Conservation (phyloP, 805 yeast species). For the Saccharomycopsis lassenensis region DNA sequence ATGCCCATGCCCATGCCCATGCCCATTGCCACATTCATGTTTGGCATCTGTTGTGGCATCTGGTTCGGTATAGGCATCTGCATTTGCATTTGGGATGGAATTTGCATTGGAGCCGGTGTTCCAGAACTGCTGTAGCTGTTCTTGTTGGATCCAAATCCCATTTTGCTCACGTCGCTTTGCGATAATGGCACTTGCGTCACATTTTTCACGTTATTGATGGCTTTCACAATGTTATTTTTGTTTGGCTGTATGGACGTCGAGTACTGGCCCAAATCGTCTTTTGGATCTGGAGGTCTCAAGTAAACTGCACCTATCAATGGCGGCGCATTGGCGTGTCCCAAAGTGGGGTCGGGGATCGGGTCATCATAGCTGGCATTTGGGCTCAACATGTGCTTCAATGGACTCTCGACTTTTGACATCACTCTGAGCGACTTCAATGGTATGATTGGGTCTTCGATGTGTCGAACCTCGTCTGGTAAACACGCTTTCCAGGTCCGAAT, state of each 20-base stretch:
- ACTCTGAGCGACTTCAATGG: slow-evolving; percentile 61
- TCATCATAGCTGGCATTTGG: slow-evolving; percentile 62
- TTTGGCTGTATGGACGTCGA: slow-evolving; percentile 14
- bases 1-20: too few relatives aligned
- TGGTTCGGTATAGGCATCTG: too few relatives aligned
- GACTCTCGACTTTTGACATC: slow-evolving; percentile 71
- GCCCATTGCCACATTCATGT: too few relatives aligned
- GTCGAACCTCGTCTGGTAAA: slow-evolving; percentile 91
- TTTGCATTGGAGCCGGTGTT: too few relatives aligned
- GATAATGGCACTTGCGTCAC: slow-evolving; percentile 15
- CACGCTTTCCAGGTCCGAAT: slow-evolving; percentile 99
- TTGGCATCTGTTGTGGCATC: too few relatives aligned
- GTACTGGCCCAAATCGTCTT: slow-evolving; percentile 62
- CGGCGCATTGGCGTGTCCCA: slow-evolving; percentile 79
- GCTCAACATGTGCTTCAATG: slow-evolving; percentile 68
- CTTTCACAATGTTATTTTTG: slow-evolving; percentile 15
- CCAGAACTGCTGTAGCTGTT: too few relatives aligned
- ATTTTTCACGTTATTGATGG: slow-evolving; percentile 16
- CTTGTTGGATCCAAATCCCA: too few relatives aligned
- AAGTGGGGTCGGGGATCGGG: slow-evolving; percentile 72
- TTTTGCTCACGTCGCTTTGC: too few relatives aligned
- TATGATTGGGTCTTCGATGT: slow-evolving; percentile 64
- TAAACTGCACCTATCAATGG: slow-evolving; percentile 93
- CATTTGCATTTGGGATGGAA: too few relatives aligned
- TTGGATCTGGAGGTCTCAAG: slow-evolving; percentile 57